Evolutionary conservation across 2,329 filamentous ascomycete genomes (phyloP).

Genomic region (Monosporascus sp.): DNA sequence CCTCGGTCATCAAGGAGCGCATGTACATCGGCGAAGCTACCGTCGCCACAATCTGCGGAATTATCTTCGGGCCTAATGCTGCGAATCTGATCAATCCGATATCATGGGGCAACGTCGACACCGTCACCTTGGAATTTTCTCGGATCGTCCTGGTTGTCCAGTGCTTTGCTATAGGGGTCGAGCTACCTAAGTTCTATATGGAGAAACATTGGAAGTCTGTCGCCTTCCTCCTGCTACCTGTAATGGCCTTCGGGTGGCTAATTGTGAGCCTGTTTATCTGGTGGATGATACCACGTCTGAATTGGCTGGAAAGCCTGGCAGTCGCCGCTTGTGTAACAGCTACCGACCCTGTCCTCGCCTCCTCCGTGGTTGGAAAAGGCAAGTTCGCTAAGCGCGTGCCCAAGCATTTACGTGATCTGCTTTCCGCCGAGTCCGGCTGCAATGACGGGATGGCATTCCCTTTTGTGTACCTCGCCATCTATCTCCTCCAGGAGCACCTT

Average conservation of each 20-base stretch:
- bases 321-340: slow-evolving; percentile 92
- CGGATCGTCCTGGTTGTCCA: slow-evolving; percentile 87
- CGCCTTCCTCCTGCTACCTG: slow-evolving; percentile 77
- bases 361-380: slow-evolving; percentile 96
- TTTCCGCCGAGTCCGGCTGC: slow-evolving; percentile 95
- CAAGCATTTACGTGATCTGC: slow-evolving; percentile 90
- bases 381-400: slow-evolving; percentile 98
- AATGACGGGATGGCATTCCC: slow-evolving; percentile 99
- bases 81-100: slow-evolving; percentile 73
- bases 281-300: slow-evolving; percentile 76
- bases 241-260: slow-evolving; percentile 97
- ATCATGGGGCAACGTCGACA: slow-evolving; percentile 78
- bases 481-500: slow-evolving; percentile 77
- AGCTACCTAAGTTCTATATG: slow-evolving; percentile 93
- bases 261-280: slow-evolving; percentile 90
- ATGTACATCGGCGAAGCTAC: slow-evolving; percentile 98
- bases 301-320: slow-evolving; percentile 85
- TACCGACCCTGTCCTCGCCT: slow-evolving; percentile 93
- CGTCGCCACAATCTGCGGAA: slow-evolving; percentile 80
- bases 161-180: slow-evolving; percentile 87
- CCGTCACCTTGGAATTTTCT: slow-evolving; percentile 84
- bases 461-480: slow-evolving; percentile 89
- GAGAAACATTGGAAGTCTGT: slow-evolving; percentile 96
- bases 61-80: slow-evolving; percentile 84
- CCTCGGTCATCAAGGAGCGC: slow-evolving; percentile 95